Percentiles rank a stretch among this genome's conserved stretches.
Evolutionary conservation across 495 filamentous ascomycete genomes (phyloP).

Genomic region (Penicillium daleae): DNA sequence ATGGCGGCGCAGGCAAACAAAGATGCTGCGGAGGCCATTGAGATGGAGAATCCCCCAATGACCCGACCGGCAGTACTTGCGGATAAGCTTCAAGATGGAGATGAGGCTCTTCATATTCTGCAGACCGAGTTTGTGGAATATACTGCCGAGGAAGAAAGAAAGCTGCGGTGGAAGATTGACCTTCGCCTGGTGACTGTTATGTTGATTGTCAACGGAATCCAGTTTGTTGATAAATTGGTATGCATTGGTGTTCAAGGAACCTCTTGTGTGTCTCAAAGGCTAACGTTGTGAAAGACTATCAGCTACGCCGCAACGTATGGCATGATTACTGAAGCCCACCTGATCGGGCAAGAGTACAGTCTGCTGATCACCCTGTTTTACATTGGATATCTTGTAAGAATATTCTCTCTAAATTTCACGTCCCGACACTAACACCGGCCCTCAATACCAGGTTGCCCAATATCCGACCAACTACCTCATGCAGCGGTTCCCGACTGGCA

Average conservation of each 20-base stretch:
- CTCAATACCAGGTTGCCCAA: not conserved
- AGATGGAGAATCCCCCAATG: not conserved
- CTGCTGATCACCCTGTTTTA: not conserved
- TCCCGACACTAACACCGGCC: not conserved
- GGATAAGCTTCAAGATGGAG: not conserved
- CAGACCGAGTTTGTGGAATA: not conserved
- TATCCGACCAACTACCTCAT: not conserved
- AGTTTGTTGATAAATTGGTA: not conserved
- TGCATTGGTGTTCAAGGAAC: not conserved
- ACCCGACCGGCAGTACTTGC: not conserved
- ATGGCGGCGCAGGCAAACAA: not conserved
- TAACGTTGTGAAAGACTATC: not conserved
- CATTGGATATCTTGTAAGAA: not conserved
- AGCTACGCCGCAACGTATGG: not conserved
- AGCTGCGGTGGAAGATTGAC: not conserved
- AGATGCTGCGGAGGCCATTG: not conserved
- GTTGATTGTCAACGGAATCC: not conserved
- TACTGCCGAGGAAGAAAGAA: not conserved
- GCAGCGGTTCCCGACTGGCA: not conserved
- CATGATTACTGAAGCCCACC: not conserved
- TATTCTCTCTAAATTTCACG: not conserved
- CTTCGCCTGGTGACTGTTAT: not conserved
- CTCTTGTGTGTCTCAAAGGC: not conserved
- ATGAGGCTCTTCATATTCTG: not conserved
- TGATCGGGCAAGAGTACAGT: not conserved